These are phyloP conservation scores for Bocquillonia castaneifolia DNA, from an alignment of 441 rosid species.

Conservation along the genomic window DNA sequence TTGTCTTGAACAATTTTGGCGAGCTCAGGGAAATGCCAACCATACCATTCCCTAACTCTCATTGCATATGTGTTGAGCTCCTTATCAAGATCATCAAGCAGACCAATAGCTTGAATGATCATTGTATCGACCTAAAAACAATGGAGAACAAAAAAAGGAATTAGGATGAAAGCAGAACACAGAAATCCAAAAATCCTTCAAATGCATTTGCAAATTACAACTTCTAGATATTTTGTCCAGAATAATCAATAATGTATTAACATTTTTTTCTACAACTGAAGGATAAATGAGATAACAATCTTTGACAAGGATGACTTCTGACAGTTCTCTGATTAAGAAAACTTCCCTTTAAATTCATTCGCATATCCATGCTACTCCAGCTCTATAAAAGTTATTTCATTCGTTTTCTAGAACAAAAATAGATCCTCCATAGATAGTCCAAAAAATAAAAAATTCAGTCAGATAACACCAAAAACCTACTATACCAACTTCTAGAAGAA, in stretches of 20 bases:
- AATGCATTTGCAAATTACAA: neutral
- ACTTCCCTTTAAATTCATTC: neutral
- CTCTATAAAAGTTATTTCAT: neutral
- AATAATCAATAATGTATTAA: no score
- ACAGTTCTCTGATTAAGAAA: neutral
- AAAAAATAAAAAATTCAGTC: neutral
- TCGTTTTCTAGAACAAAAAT: neutral
- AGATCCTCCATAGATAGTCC: neutral
- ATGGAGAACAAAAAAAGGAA: neutral
- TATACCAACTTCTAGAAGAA: neutral
- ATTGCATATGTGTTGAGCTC: slow-evolving; percentile 85
- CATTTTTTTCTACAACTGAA: no score
- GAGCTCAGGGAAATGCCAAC: slow-evolving; percentile 99
- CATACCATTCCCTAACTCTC: slow-evolving; percentile 96
- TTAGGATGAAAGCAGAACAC: neutral
- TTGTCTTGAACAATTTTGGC: slow-evolving; percentile 81
- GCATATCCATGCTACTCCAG: neutral
- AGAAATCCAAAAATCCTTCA: slow-evolving; percentile 1
- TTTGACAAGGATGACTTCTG: neutral
- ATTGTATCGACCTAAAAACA: slow-evolving; percentile 71
- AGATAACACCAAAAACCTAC: neutral
- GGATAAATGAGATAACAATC: neutral
- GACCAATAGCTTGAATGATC: slow-evolving; percentile 89
- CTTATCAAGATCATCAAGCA: slow-evolving; percentile 89
- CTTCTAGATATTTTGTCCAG: neutral